Evolutionary conservation across 495 filamentous ascomycete genomes (phyloP), one percentile per base, ranked within the genome.

Genomic region (Penicillium goetzii): DNA sequence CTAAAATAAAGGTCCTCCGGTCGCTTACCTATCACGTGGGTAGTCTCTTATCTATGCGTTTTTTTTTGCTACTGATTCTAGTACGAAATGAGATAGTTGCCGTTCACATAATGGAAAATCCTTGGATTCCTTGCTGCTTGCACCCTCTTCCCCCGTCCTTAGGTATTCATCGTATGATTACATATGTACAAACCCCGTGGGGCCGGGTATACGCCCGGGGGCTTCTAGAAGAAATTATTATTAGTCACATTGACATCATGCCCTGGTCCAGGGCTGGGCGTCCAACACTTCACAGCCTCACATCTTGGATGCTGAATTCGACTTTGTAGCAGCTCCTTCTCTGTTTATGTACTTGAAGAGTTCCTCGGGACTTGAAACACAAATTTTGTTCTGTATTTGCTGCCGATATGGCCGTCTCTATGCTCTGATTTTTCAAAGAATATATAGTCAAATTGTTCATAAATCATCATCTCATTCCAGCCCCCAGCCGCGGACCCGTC

Each of bases 401-500:
- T 17, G 15, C 25, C 47, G 12, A 5, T 25, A 15, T 49, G 21
- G 0, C 4, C 23, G 15, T 51, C 14, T 51, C 23, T 51, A 51
- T 51, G 47, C 30, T 21, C 47, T 51, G 25, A 34, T 36, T 38
- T 55, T 21, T 36, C 14, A 6, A 19, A 21, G 32, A 23, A 17
- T 12, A 55, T 34, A 36, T 38, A 23, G n/a, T 34, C 52, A 36
- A n/a, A 30, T 55, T 33, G 28, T 11, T 28, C 25, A 57, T 30
- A 57, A 57, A 43, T 57, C 55, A 60, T 71, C 56, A 64, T 52
- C 33, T 69, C 55, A 77, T 9, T 72, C 56, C 47, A 81, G 51
- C 9, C 76, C 80, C 80, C 80, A 82, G 4, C 76, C 80, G 9
- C 80, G 71, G 34, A 99, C 96, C 34, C 95, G 80, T 65, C 92